phyloP scores from a whole-genome alignment of 768 basidiomycete genomes.

The Cyathus striatus region DNA sequence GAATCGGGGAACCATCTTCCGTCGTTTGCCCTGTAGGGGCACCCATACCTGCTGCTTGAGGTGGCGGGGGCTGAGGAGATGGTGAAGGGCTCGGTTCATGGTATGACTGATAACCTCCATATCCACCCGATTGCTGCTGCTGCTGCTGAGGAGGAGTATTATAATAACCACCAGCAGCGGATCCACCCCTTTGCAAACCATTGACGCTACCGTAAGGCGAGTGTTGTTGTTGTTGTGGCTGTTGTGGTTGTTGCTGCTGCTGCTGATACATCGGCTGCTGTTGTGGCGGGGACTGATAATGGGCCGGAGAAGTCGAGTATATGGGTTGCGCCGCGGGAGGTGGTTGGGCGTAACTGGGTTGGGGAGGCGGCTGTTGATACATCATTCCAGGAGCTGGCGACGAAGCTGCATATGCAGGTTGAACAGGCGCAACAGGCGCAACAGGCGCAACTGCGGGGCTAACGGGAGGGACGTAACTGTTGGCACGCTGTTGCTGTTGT shows the following conservation, averaged over 20 bases:
- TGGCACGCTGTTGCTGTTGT: too few relatives aligned
- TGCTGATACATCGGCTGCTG: slow-evolving; percentile 13
- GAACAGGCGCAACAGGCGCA: slow-evolving; percentile 29
- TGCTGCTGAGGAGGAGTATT: slow-evolving; percentile 19
- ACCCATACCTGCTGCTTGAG: too few relatives aligned
- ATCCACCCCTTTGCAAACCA: too few relatives aligned
- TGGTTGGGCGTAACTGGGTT: slow-evolving; percentile 26
- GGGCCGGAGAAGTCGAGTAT: slow-evolving; percentile 32
- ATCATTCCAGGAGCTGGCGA: slow-evolving; percentile 32
- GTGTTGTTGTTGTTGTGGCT: too few relatives aligned
- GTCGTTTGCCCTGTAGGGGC: slow-evolving; percentile 70
- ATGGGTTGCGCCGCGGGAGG: slow-evolving; percentile 21
- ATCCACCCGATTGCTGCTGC: slow-evolving; percentile 24
- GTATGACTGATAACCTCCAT: slow-evolving; percentile 29
- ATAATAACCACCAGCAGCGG: too few relatives aligned
- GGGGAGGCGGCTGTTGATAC: slow-evolving; percentile 33
- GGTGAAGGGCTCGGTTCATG: slow-evolving; percentile 44
- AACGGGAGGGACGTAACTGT: too few relatives aligned
- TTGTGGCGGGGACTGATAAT: slow-evolving; percentile 20
- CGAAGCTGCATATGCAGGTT: slow-evolving; percentile 30
- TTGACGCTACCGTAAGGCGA: too few relatives aligned
- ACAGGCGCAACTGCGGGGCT: too few relatives aligned
- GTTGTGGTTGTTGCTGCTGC: too few relatives aligned
- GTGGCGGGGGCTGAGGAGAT: slow-evolving; percentile 25
- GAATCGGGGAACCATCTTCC: slow-evolving; percentile 74